These are phyloP conservation scores for Phytophthora ramorum DNA, from an alignment of 352 stramenopile species.

Conservation along the genomic window DNA sequence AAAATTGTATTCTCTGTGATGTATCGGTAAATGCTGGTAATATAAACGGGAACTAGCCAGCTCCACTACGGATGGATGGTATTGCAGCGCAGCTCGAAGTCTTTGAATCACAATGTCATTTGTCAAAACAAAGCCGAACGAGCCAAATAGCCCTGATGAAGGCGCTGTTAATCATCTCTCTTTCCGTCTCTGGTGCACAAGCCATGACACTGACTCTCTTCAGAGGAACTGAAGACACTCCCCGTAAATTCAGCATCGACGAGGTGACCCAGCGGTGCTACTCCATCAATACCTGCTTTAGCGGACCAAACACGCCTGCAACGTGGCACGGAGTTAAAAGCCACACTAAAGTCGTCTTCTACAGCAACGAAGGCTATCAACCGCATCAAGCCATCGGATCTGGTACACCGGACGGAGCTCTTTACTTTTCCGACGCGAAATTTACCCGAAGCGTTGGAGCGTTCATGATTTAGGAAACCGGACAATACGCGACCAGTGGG, in stretches of 20 bases:
- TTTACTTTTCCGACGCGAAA: constrained; percentile 19
- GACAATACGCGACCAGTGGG: constrained; percentile 11
- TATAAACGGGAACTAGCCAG: not conserved
- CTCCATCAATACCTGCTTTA: constrained; percentile 8
- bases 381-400: constrained; percentile 11
- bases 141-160: not conserved
- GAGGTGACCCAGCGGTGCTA: constrained; percentile 12
- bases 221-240: not conserved
- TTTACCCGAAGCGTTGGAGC: constrained; percentile 7
- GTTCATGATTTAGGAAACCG: constrained; percentile 23
- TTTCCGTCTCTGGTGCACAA: not conserved
- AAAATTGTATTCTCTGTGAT: too few relatives aligned
- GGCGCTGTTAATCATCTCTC: not conserved
- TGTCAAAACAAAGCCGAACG: not conserved
- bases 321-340: constrained; percentile 17
- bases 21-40: not conserved
- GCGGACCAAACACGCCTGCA: constrained; percentile 4
- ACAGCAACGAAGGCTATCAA: constrained; percentile 12
- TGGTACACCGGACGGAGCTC: constrained; percentile 9
- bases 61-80: not conserved
- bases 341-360: constrained; percentile 17
- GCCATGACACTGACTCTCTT: constrained; percentile 13
- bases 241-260: constrained; percentile 2
- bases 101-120: not conserved
- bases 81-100: not conserved